Base-by-base conservation (phyloP, 2,329 filamentous ascomycete species). In the Incumbomyces lentus region DNA sequence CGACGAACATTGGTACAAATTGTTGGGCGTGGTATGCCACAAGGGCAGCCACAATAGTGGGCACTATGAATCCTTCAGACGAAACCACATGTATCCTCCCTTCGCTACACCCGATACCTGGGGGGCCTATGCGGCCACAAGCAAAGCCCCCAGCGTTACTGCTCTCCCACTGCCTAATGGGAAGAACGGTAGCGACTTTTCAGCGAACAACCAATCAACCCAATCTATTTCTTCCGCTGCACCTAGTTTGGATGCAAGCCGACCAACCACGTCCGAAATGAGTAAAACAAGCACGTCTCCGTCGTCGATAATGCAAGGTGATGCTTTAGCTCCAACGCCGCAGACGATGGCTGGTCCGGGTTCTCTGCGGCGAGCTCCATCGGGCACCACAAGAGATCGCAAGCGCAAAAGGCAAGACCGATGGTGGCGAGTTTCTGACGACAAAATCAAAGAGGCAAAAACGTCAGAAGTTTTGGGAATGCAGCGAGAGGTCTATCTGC, bases 361-460 rank as follows among this genome's bases (percentile, higher is more conserved):
- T 22, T 54, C 57, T 11, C 55, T 56, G 11, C 52, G 55, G 17
- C 54, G 59, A 13, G 8, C 22, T 26, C 4, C 8, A 8, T 8
- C 22, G 8, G 22, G 22, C 4, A 26, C 5, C 8, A 55, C 56
- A 17, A 58, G 60, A 41, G 50, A 49, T 31, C 76, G 70, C 52
- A 80, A 77, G 55, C 78, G 75, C 50, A 77, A 74, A 55, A 80
- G 78, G 59, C 76, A 74, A 37, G 83, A 93, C 59, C 80, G 84
- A 34, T 98, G 92, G 92, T 98, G 92, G 92, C 80, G 92, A 31
- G 94, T 98, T 55, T 95, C 89, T 54, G 92, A 98, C 62, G 92
- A 98, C 55, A 95, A 93, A 66, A 79, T 96, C 58, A 92, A 90
- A 61, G 90, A 96, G 66, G 84, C 87, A 55, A 95, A 89, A 70